Conservation (phyloP, 768 basidiomycete genomes). For the Phlegmacium glaucopus region DNA sequence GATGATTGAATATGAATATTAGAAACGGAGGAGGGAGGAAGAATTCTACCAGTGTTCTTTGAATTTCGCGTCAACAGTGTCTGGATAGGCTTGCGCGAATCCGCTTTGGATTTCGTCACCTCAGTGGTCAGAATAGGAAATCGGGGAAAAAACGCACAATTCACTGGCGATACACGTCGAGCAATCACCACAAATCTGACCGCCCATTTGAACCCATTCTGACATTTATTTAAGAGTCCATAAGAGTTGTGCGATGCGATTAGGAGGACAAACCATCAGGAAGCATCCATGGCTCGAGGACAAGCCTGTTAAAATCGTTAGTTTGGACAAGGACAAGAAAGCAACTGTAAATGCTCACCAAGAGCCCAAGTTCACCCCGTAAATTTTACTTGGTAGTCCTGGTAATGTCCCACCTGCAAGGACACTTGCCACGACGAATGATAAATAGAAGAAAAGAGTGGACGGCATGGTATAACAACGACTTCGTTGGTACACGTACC, state of each 20-base stretch:
- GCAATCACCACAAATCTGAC: slow-evolving; percentile 56
- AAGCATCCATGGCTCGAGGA: slow-evolving; percentile 83
- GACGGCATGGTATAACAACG: slow-evolving; percentile 18
- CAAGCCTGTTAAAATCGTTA: slow-evolving; percentile 59
- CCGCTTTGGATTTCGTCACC: slow-evolving; percentile 43
- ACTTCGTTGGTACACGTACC: background rate
- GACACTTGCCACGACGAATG: slow-evolving; percentile 8
- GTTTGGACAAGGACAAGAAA: slow-evolving; percentile 33
- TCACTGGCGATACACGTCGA: slow-evolving; percentile 62
- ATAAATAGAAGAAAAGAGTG: slow-evolving; percentile 21
- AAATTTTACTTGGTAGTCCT: slow-evolving; percentile 46
- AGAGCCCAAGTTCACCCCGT: slow-evolving; percentile 71
- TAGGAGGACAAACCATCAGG: slow-evolving; percentile 55
- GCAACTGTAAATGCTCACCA: slow-evolving; percentile 40
- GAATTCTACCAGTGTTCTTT: slow-evolving; percentile 55
- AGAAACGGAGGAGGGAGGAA: background rate
- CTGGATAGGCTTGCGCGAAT: slow-evolving; percentile 56
- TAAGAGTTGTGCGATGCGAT: background rate
- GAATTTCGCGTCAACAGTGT: slow-evolving; percentile 55
- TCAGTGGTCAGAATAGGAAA: background rate
- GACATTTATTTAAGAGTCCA: background rate
- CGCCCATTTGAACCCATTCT: slow-evolving; percentile 79
- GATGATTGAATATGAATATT: background rate
- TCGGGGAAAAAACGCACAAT: slow-evolving; percentile 43
- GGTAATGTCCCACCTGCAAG: slow-evolving; percentile 15